These are phyloP conservation scores for Clonostachys sp. DNA, from an alignment of 2,329 filamentous ascomycete species.

Conservation along the genomic window DNA sequence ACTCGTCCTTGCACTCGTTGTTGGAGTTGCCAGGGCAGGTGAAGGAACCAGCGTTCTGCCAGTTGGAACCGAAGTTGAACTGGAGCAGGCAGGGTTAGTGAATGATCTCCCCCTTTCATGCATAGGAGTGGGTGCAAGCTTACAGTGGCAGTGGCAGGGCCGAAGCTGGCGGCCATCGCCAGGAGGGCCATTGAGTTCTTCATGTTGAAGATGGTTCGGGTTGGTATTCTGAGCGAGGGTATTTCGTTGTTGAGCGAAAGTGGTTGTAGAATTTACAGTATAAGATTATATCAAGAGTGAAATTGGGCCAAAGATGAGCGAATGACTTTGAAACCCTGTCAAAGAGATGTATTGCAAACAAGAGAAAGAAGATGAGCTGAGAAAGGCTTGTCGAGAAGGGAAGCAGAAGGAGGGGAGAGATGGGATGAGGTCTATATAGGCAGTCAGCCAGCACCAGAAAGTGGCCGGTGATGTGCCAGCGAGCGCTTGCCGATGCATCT, in stretches of 20 bases:
- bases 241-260: slow-evolving; percentile 1
- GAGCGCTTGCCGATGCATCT: too few relatives aligned
- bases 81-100: neutral
- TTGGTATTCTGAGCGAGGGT: neutral
- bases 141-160: slow-evolving; percentile 44
- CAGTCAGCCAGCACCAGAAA: neutral
- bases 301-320: slow-evolving; percentile 42
- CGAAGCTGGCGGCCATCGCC: slow-evolving; percentile 45
- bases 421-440: neutral
- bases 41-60: slow-evolving; percentile 42
- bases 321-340: slow-evolving; percentile 45
- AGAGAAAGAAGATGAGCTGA: slow-evolving; percentile 11
- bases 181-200: slow-evolving; percentile 44
- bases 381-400: neutral
- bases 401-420: neutral
- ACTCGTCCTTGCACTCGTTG: slow-evolving; percentile 71
- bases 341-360: slow-evolving; percentile 10
- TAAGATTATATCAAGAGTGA: slow-evolving; percentile 17
- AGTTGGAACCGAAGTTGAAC: slow-evolving; percentile 7
- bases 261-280: slow-evolving; percentile 15
- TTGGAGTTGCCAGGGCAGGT: slow-evolving; percentile 66
- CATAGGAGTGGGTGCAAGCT: slow-evolving; percentile 6
- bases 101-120: too few relatives aligned
- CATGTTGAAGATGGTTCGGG: slow-evolving; percentile 29
- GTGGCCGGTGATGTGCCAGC: too few relatives aligned